phyloP scores from a whole-genome alignment of 352 stramenopile species.

The Aphanomyces invadans region DNA sequence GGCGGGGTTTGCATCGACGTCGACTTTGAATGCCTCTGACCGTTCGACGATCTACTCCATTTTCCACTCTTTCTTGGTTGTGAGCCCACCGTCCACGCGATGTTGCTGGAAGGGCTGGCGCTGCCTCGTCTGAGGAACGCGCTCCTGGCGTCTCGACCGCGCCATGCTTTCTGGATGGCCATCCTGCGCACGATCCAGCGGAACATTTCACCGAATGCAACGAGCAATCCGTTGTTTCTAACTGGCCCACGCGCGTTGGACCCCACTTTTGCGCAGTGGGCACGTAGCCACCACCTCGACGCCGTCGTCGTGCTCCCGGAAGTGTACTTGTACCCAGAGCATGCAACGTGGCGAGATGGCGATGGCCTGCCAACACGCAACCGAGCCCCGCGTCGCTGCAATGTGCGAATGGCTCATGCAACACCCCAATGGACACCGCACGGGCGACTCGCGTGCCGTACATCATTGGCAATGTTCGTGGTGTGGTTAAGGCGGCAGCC shows the following conservation, averaged over 20 bases:
- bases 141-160: conserved; percentile 40
- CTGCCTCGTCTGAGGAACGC: conserved; percentile 41
- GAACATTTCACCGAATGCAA: conserved; percentile 32
- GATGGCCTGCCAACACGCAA: neutral
- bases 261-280: conserved; percentile 30
- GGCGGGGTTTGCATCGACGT: conserved; percentile 46
- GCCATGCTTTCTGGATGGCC: conserved; percentile 44
- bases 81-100: conserved; percentile 35
- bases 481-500: conserved; percentile 33
- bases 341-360: conserved; percentile 39
- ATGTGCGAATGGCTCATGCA: conserved; percentile 36
- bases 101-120: conserved; percentile 37
- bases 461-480: conserved; percentile 60
- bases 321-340: conserved; percentile 49
- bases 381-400: conserved; percentile 19
- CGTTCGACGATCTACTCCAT: conserved; percentile 33
- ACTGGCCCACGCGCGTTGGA: conserved; percentile 47
- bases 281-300: neutral
- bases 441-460: conserved; percentile 33
- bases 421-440: conserved; percentile 44
- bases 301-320: conserved; percentile 31
- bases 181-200: conserved; percentile 43
- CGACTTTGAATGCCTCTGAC: conserved; percentile 45
- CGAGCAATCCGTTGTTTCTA: conserved; percentile 31
- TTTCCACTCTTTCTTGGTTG: conserved; percentile 40